These are phyloP conservation scores for Hebeloma cylindrosporum DNA, from an alignment of 768 basidiomycete species.

Conservation along the genomic window DNA sequence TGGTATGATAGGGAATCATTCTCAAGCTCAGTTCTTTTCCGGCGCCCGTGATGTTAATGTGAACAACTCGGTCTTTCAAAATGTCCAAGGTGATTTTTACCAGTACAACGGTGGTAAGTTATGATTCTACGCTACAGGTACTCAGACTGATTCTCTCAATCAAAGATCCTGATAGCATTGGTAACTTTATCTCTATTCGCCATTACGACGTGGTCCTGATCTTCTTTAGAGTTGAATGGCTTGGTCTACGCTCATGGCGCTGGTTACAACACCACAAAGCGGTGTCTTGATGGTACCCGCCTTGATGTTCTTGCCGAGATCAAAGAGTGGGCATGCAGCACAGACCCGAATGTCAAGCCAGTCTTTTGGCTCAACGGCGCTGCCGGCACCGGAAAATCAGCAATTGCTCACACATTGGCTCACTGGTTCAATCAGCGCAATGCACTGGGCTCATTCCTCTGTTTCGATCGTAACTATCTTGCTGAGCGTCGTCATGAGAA, in stretches of 20 bases:
- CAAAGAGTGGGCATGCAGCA: slow-evolving; percentile 21
- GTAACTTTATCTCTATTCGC: too few relatives aligned
- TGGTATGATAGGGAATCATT: too few relatives aligned
- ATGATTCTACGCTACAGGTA: background rate
- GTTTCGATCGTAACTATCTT: slow-evolving; percentile 9
- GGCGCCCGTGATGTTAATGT: slow-evolving; percentile 90
- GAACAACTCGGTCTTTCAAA: slow-evolving; percentile 65
- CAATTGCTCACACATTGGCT: slow-evolving; percentile 22
- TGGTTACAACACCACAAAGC: slow-evolving; percentile 11
- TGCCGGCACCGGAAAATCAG: slow-evolving; percentile 26
- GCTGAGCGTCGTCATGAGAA: slow-evolving; percentile 19
- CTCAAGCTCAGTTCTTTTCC: slow-evolving; percentile 61
- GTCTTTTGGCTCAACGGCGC: slow-evolving; percentile 29
- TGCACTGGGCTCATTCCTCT: slow-evolving; percentile 40
- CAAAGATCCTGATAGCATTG: too few relatives aligned
- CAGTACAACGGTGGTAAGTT: background rate
- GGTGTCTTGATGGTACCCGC: slow-evolving; percentile 24
- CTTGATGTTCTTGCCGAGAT: slow-evolving; percentile 24
- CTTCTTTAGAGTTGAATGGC: slow-evolving; percentile 1
- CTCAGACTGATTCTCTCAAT: background rate
- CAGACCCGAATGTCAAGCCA: slow-evolving; percentile 12
- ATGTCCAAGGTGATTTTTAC: slow-evolving; percentile 1
- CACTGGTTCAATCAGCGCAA: slow-evolving; percentile 37
- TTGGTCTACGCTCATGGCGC: slow-evolving; percentile 1
- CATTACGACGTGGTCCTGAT: too few relatives aligned